A percentile compares a stretch with the other conserved stretches of the same genome.
Evolutionary conservation across 352 stramenopile species (phyloP).

Genomic region (Phytophthora sp.): DNA sequence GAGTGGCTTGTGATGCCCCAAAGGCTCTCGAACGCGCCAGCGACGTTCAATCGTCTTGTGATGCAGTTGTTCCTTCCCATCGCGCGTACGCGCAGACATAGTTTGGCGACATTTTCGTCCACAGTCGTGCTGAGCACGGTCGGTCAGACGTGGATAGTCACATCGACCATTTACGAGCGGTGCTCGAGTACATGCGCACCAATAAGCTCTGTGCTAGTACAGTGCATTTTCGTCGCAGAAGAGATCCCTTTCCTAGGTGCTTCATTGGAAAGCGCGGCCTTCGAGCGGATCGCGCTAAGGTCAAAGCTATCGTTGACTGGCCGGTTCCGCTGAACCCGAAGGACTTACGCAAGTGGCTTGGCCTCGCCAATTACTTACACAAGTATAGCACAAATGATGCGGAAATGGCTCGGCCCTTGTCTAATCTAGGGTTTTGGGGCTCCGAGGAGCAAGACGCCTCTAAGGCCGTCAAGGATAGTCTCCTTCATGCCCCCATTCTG

Average conservation of each 20-base stretch:
- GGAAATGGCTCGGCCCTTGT: not conserved
- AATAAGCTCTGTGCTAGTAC: no score
- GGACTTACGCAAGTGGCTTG: conserved; percentile 14
- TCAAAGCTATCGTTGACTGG: conserved; percentile 1
- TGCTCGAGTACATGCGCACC: conserved; percentile 27
- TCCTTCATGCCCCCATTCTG: no score
- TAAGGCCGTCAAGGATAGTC: no score
- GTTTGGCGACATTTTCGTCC: conserved; percentile 30
- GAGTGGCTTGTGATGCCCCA: conserved; percentile 34
- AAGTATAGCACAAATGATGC: conserved; percentile 20
- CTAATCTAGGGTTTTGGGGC: no score
- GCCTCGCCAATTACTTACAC: no score
- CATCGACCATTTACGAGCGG: not conserved
- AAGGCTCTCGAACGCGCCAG: conserved; percentile 34
- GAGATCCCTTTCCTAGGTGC: conserved; percentile 18
- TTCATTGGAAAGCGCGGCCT: conserved; percentile 1
- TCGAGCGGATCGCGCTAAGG: conserved; percentile 10
- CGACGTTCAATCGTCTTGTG: conserved; percentile 44
- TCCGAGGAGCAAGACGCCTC: no score
- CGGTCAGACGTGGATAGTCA: conserved; percentile 22
- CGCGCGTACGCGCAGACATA: conserved; percentile 27
- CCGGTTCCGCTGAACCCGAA: not conserved
- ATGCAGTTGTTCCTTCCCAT: conserved; percentile 16
- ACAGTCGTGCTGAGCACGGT: no score
- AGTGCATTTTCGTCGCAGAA: no score